A percentile compares a stretch with the other conserved stretches of the same genome.
Conservation (phyloP, 306 rosid genomes). For the Lotus japonicus region DNA sequence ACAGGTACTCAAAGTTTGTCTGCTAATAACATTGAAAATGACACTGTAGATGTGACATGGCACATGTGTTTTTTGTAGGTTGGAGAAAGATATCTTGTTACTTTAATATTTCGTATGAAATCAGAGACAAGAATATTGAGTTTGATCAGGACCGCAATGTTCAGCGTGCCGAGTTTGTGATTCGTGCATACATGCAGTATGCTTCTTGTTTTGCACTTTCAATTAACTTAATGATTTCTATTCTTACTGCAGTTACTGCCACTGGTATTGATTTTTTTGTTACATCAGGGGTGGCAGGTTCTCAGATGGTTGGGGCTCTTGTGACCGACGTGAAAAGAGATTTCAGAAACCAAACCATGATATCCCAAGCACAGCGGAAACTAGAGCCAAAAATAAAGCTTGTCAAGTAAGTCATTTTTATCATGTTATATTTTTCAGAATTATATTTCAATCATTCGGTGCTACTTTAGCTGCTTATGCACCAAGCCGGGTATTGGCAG, state of each 20-base stretch:
- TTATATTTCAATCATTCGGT: not conserved
- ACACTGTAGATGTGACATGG: conserved; percentile 2
- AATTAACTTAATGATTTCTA: not conserved
- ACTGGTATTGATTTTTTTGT: not conserved
- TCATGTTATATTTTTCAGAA: not conserved
- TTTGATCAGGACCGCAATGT: conserved; percentile 81
- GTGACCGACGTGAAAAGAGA: conserved; percentile 88
- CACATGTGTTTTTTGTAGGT: conserved; percentile 40
- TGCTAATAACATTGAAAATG: conserved; percentile 2
- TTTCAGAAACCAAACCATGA: conserved; percentile 86
- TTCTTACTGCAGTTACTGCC: not conserved
- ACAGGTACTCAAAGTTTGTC: conserved; percentile 42
- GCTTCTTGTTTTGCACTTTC: conserved; percentile 29
- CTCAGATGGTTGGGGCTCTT: conserved; percentile 99
- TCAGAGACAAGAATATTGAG: conserved; percentile 81
- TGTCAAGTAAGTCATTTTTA: conserved; percentile 54
- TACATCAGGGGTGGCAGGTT: conserved; percentile 77
- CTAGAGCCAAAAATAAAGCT: conserved; percentile 92
- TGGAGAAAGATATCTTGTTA: conserved; percentile 97
- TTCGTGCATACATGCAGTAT: conserved; percentile 95
- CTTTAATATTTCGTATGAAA: conserved; percentile 90
- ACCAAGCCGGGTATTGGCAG: not conserved
- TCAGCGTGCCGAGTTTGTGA: conserved; percentile 84
- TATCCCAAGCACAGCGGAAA: conserved; percentile 90
- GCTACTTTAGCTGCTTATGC: not conserved